Evolutionary conservation across 352 stramenopile genomes (phyloP).

Genomic region (Peronospora belbahrii): DNA sequence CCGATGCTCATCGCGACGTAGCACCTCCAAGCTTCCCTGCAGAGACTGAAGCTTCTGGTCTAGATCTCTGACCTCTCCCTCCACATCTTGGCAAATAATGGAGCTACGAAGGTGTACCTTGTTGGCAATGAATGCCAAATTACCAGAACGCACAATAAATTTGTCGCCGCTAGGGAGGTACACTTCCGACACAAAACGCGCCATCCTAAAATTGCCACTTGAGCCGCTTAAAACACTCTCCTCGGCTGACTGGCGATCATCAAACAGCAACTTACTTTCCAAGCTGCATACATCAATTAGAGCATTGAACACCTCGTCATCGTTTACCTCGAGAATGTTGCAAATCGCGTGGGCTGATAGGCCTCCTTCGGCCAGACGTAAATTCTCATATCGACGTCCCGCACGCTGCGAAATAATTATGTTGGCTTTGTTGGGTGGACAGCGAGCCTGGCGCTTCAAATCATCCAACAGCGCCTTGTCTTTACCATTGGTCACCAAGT

Average conservation of each 20-base stretch:
- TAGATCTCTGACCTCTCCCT: constrained; percentile 53
- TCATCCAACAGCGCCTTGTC: constrained; percentile 74
- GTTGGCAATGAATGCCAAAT: constrained; percentile 77
- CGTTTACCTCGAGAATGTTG: constrained; percentile 63
- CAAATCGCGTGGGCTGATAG: constrained; percentile 58
- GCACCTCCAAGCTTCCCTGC: constrained; percentile 33
- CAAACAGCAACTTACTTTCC: constrained; percentile 68
- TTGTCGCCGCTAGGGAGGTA: constrained; percentile 69
- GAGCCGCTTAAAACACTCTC: constrained; percentile 40
- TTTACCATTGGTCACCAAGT: constrained; percentile 63
- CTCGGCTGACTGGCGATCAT: constrained; percentile 52
- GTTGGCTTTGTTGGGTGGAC: constrained; percentile 57
- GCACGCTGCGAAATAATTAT: constrained; percentile 72
- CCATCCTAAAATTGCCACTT: constrained; percentile 57
- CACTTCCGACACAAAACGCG: constrained; percentile 56
- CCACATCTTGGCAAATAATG: constrained; percentile 69
- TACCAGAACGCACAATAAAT: constrained; percentile 65
- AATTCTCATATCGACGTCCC: constrained; percentile 41
- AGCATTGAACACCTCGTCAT: constrained; percentile 79
- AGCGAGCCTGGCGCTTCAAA: constrained; percentile 61
- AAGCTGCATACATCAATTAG: constrained; percentile 71
- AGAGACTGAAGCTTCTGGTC: constrained; percentile 44
- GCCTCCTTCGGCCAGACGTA: constrained; percentile 46
- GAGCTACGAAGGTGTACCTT: constrained; percentile 51
- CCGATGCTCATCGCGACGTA: constrained; percentile 44